Conservation (phyloP, 1,284 basidiomycete genomes). For the Anthracocystis setariae region DNA sequence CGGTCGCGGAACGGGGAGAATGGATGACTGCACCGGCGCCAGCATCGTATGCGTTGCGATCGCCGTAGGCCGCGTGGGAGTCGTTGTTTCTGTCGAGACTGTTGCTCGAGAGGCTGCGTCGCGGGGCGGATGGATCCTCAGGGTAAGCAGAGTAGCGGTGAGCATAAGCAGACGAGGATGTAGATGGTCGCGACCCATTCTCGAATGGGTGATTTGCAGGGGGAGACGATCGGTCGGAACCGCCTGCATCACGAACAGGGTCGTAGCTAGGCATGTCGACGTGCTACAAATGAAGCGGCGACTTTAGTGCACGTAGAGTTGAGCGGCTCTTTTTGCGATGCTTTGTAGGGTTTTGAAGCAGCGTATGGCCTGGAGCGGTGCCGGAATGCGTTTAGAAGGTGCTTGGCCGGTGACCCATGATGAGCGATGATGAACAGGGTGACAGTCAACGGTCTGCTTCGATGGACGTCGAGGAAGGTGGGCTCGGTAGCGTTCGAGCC, state of each 20-base stretch:
- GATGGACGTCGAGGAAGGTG: no score
- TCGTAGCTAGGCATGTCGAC: constrained; percentile 29
- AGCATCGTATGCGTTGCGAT: constrained; percentile 11
- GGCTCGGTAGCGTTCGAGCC: no score
- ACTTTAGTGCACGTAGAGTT: no score
- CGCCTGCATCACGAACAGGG: constrained; percentile 37
- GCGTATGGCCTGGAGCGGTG: no score
- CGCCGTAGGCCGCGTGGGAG: constrained; percentile 3
- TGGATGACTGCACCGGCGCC: constrained; percentile 2
- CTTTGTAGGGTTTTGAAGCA: no score
- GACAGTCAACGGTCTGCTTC: no score
- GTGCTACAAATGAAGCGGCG: neutral
- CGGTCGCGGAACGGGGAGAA: constrained; percentile 21
- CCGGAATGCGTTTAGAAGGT: no score
- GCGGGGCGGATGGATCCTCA: constrained; percentile 4
- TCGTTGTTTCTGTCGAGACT: constrained; percentile 20
- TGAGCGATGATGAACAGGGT: no score
- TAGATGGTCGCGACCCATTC: constrained; percentile 19
- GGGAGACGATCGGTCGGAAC: constrained; percentile 32
- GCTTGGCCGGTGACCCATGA: no score
- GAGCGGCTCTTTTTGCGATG: no score
- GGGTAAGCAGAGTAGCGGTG: constrained; percentile 4
- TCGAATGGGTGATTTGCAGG: constrained; percentile 9
- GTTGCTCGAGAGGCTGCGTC: constrained; percentile 16
- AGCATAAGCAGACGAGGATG: constrained; percentile 14